Evolutionary conservation across 352 stramenopile genomes (phyloP).

Genomic region (Blastocystis sp.): DNA sequence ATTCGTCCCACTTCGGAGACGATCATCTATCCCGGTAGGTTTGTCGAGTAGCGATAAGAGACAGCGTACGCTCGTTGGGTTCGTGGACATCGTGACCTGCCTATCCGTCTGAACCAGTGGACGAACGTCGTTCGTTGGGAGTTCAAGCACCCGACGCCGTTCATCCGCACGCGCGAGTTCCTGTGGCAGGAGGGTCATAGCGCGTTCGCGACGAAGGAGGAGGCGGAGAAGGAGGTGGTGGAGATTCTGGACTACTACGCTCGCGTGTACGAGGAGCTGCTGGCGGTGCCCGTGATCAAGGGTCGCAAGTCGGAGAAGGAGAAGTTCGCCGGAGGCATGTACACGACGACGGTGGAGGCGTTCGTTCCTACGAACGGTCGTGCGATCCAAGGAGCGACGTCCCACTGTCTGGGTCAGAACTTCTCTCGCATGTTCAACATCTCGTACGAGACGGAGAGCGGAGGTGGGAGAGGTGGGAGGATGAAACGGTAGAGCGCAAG

Average conservation of each 20-base stretch:
- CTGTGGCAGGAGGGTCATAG: conserved; percentile 98
- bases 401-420: conserved; percentile 96
- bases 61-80: conserved; percentile 68
- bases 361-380: conserved; percentile 88
- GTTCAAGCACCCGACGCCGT: conserved; percentile 93
- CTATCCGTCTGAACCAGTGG: conserved; percentile 98
- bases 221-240: conserved; percentile 83
- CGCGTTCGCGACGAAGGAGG: conserved; percentile 86
- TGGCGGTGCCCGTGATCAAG: conserved; percentile 96
- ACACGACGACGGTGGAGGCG: conserved; percentile 95
- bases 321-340: conserved; percentile 93
- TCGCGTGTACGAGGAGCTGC: conserved; percentile 90
- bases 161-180: conserved; percentile 95
- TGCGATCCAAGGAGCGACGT: conserved; percentile 95
- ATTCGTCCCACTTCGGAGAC: conserved; percentile 95
- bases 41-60: conserved; percentile 69
- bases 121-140: conserved; percentile 99
- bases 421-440: conserved; percentile 99
- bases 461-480: conserved; percentile 67
- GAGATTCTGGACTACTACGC: conserved; percentile 93
- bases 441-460: conserved; percentile 81
- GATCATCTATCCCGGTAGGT: conserved; percentile 89
- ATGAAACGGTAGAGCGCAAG: conserved; percentile 36
- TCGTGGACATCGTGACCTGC: conserved; percentile 87
- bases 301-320: conserved; percentile 95